These are phyloP conservation scores for Proliferodiscus dingleyae DNA, from an alignment of 2,329 filamentous ascomycete species.

Conservation along the genomic window DNA sequence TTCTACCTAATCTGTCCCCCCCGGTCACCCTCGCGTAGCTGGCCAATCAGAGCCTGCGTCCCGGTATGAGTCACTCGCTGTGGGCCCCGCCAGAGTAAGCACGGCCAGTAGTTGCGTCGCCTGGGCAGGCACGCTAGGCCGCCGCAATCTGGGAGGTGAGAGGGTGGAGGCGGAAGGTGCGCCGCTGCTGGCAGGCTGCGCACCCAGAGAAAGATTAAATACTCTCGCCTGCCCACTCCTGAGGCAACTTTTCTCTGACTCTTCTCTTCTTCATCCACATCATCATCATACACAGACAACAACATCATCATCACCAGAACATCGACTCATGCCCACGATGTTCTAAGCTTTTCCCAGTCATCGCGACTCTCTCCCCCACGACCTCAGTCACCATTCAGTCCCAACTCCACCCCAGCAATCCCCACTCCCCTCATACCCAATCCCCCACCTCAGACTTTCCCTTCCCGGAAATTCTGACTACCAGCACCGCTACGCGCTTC, in stretches of 20 bases:
- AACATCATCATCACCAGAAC: slow-evolving; percentile 35
- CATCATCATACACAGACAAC: slow-evolving; percentile 34
- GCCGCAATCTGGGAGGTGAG: too few relatives aligned
- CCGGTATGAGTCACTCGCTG: too few relatives aligned
- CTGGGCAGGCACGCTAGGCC: too few relatives aligned
- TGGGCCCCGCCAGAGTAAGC: too few relatives aligned
- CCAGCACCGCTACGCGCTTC: slow-evolving; percentile 53
- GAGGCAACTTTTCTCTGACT: slow-evolving; percentile 5
- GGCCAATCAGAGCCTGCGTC: too few relatives aligned
- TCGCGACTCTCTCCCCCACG: slow-evolving; percentile 30
- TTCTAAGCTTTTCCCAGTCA: slow-evolving; percentile 49
- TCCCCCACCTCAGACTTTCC: slow-evolving; percentile 47
- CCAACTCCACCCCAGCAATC: slow-evolving; percentile 34
- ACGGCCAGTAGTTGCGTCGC: too few relatives aligned
- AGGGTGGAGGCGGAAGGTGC: too few relatives aligned
- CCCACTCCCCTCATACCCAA: slow-evolving; percentile 42
- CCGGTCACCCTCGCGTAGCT: too few relatives aligned
- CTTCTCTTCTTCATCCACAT: slow-evolving; percentile 32
- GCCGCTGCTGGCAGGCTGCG: too few relatives aligned
- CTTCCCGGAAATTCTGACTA: slow-evolving; percentile 63
- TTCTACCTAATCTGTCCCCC: too few relatives aligned
- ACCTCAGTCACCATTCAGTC: slow-evolving; percentile 51
- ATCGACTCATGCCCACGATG: slow-evolving; percentile 44
- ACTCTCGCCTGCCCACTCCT: too few relatives aligned
- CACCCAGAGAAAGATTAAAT: too few relatives aligned